These are phyloP conservation scores for Oryza longistaminata DNA, from an alignment of 176 grass and related monocot genomes.

Conservation along the genomic window DNA sequence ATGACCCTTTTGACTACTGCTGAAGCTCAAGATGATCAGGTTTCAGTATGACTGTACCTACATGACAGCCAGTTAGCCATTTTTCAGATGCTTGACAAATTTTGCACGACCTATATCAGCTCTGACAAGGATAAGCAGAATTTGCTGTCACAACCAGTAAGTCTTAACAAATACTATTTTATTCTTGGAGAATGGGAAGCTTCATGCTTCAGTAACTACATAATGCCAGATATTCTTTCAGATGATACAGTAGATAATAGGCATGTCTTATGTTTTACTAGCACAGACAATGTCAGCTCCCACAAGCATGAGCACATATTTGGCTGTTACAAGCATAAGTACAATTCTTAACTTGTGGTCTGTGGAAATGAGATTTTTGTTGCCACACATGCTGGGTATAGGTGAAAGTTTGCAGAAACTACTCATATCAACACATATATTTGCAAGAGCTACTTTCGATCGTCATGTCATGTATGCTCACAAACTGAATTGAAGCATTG, in stretches of 20 bases:
- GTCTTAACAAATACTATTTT: background rate
- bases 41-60: background rate
- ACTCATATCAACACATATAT: too few species aligned
- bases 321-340: too few species aligned
- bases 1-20: constrained; percentile 41
- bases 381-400: too few species aligned
- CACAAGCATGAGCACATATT: background rate
- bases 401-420: too few species aligned
- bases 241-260: too few species aligned
- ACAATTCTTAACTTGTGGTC: too few species aligned
- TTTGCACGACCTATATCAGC: background rate
- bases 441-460: too few species aligned
- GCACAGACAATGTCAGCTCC: background rate
- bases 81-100: background rate
- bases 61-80: background rate
- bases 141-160: background rate
- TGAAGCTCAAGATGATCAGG: constrained; percentile 24
- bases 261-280: background rate
- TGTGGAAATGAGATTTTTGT: too few species aligned
- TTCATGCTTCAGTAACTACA: background rate
- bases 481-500: background rate
- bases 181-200: background rate
- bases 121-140: background rate
- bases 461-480: background rate
- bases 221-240: background rate